Percentiles rank a stretch among this genome's conserved stretches.
phyloP scores from a whole-genome alignment of 345 rosid genomes.

The Erucastrum elatum region DNA sequence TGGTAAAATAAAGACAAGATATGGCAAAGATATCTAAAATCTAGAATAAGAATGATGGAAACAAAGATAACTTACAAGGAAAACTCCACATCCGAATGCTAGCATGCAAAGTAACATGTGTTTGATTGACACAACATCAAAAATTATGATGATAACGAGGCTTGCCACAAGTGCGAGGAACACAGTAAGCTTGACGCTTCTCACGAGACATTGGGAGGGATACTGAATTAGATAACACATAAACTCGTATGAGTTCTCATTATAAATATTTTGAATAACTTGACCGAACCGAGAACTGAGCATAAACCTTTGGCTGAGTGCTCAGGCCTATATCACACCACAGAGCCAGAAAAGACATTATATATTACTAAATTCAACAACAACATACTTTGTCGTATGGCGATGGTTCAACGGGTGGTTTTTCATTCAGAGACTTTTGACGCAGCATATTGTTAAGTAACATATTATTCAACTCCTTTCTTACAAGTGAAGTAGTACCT shows the following conservation, averaged over 20 bases:
- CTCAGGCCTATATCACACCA: neutral
- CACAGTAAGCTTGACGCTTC: neutral
- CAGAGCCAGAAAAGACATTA: neutral
- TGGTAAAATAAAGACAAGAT: neutral
- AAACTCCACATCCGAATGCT: neutral
- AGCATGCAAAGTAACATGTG: neutral
- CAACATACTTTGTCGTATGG: neutral
- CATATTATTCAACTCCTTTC: neutral
- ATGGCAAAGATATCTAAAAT: neutral
- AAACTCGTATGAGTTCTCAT: neutral
- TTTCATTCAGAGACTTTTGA: neutral
- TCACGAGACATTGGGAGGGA: neutral
- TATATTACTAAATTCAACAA: neutral
- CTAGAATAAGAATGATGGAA: neutral
- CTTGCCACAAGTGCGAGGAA: neutral
- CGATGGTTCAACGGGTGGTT: neutral
- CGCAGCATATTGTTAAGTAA: neutral
- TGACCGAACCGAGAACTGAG: neutral
- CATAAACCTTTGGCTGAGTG: neutral
- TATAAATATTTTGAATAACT: neutral
- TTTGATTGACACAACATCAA: neutral
- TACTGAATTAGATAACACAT: neutral
- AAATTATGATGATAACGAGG: neutral
- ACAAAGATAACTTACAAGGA: neutral
- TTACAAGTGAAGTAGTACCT: neutral